Evolutionary conservation across 176 grass and related monocot species (phyloP), one percentile per base, ranked within the genome.

Genomic region (Cocos nucifera): DNA sequence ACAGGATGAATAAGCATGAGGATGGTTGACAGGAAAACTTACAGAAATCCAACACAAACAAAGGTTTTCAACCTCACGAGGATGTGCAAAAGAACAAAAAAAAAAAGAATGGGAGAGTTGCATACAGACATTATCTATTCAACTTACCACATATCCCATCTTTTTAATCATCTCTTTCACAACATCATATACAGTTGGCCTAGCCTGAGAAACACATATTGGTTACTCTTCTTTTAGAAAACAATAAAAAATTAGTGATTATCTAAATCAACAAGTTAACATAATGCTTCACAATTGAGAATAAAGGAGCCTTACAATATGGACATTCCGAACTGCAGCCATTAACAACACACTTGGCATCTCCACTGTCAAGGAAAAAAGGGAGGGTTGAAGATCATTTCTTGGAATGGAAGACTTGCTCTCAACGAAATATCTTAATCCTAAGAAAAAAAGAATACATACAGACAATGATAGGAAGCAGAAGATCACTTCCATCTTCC

Each of bases 401-500:
- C 9, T 44, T 44, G 35, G 35, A 44, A 44, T 44, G 10, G 35
- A 14, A 44, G 35, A 44, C 35, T 12, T 44, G 8, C 9, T 44
- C 35, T 44, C 6, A 44, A 44, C 6, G 10, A 44, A 44, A 44
- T 44, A 44, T 44, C 35, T 12, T 12, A 62, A 30, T 53, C 19
- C 50, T 4, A 51, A 59, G 35, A 25, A 32, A 60, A 7, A 69
- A 29, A 77, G 32, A 71, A 55, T 64, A 77, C 91, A 49, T 85
- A 96, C 91, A 87, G 71, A 96, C 91, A 66, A 90, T 96, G 65
- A 96, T 96, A 69, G 86, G 91, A 53, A 96, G 91, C 50, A 96
- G 68, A 67, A 88, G 84, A 71, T 69, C 77, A 28, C 86, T 96
- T 74, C 86, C 91, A 84, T 90, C 91, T 86, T 96, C 86, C 65